Conservation (phyloP, 2,329 filamentous ascomycete species). For the Neospermospora avenae region DNA sequence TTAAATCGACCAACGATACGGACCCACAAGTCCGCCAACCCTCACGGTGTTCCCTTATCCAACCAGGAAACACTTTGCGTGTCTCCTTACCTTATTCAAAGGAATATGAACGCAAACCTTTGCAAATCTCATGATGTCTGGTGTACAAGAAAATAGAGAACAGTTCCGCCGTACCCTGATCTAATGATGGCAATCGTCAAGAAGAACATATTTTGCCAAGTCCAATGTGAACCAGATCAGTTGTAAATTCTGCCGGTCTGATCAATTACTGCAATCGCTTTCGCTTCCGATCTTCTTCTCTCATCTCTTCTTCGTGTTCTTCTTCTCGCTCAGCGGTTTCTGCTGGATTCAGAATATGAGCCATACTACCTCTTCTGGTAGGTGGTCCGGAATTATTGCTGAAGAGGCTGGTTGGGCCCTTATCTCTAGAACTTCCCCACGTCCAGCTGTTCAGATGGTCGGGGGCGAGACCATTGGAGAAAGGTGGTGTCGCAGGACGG, state of each 20-base stretch:
- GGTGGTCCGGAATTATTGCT: slow-evolving; percentile 53
- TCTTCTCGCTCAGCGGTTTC: slow-evolving; percentile 64
- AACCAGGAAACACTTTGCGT: not conserved
- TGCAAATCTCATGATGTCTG: slow-evolving; percentile 1
- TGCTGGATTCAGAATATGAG: slow-evolving; percentile 67
- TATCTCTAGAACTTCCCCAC: slow-evolving; percentile 33
- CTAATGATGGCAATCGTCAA: not conserved
- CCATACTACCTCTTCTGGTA: slow-evolving; percentile 68
- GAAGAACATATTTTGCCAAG: slow-evolving; percentile 10
- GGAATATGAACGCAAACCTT: not conserved
- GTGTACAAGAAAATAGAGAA: slow-evolving; percentile 12
- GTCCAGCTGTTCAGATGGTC: slow-evolving; percentile 36
- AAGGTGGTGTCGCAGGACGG: slow-evolving; percentile 35
- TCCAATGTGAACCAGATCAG: not conserved
- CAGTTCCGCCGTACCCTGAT: not conserved
- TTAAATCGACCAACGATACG: not conserved
- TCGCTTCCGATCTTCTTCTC: slow-evolving; percentile 56
- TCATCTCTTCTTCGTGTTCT: slow-evolving; percentile 62
- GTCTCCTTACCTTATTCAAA: no score
- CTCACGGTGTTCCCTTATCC: not conserved
- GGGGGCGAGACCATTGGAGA: slow-evolving; percentile 28
- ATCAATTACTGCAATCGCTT: slow-evolving; percentile 51
- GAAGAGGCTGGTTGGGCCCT: slow-evolving; percentile 27
- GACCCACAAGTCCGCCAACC: not conserved
- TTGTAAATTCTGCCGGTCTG: not conserved